phyloP scores from a whole-genome alignment of 495 filamentous ascomycete species.

The Trichocladium uniseriatum region DNA sequence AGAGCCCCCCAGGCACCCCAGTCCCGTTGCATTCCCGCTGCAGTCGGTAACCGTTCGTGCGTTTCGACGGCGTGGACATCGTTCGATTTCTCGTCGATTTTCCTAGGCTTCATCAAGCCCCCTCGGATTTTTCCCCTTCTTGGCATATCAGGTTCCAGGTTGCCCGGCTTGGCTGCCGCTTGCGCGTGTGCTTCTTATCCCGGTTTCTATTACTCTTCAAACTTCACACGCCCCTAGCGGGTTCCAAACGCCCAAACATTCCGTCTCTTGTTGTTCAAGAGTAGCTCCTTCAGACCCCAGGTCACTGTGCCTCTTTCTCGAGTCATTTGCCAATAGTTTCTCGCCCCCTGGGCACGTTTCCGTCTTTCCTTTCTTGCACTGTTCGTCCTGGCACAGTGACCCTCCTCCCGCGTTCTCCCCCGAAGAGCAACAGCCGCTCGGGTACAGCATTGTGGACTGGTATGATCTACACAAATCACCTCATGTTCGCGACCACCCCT shows the following conservation, averaged over 20 bases:
- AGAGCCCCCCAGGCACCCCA: too few species aligned
- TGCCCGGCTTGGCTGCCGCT: too few species aligned
- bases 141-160: slow-evolving; percentile 8
- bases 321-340: slow-evolving; percentile 15
- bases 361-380: too few species aligned
- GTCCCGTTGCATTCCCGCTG: neutral
- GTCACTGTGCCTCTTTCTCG: slow-evolving; percentile 5
- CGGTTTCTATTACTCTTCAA: neutral
- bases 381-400: neutral
- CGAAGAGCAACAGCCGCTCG: slow-evolving; percentile 23
- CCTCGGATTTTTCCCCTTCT: slow-evolving; percentile 3
- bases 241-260: slow-evolving; percentile 14
- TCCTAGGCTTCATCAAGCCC: neutral
- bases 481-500: slow-evolving; percentile 34
- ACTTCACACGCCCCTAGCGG: slow-evolving; percentile 14
- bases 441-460: slow-evolving; percentile 45
- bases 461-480: slow-evolving; percentile 41
- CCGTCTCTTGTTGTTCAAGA: neutral
- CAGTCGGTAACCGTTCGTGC: too few species aligned
- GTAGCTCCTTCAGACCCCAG: neutral
- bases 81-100: too few species aligned
- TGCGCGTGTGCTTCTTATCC: neutral
- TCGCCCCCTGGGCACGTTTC: slow-evolving; percentile 1
- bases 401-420: neutral
- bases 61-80: slow-evolving; percentile 12